Evolutionary conservation across 2,329 filamentous ascomycete species (phyloP).

Genomic region (Cercospora sp.): DNA sequence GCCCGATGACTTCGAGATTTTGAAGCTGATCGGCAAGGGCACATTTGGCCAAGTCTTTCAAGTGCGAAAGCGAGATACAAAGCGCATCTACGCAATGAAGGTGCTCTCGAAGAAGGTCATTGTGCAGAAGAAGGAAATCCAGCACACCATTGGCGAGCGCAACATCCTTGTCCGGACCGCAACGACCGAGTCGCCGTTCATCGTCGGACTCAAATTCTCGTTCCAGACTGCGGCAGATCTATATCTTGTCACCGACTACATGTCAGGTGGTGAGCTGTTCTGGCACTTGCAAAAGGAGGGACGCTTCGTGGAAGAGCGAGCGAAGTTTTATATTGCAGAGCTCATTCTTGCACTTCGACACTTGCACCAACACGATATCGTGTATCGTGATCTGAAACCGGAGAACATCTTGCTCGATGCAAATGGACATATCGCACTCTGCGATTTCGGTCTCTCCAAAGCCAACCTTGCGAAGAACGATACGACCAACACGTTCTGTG

Average conservation of each 20-base stretch:
- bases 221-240: slow-evolving; percentile 97
- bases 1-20: slow-evolving; percentile 90
- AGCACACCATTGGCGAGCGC: slow-evolving; percentile 92
- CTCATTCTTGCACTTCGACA: slow-evolving; percentile 93
- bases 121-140: slow-evolving; percentile 98
- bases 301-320: slow-evolving; percentile 87
- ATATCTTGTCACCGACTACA: slow-evolving; percentile 98
- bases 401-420: slow-evolving; percentile 97
- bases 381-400: slow-evolving; percentile 95
- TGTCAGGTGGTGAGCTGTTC: slow-evolving; percentile 97
- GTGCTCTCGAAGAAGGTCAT: slow-evolving; percentile 99
- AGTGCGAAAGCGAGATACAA: slow-evolving; percentile 94
- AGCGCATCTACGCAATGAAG: slow-evolving; percentile 98
- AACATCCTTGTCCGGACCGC: slow-evolving; percentile 97
- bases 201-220: slow-evolving; percentile 96
- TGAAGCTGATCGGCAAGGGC: slow-evolving; percentile 95
- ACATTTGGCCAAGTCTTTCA: slow-evolving; percentile 99
- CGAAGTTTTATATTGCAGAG: slow-evolving; percentile 98
- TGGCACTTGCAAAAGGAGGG: slow-evolving; percentile 98
- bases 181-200: slow-evolving; percentile 93
- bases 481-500: slow-evolving; percentile 98
- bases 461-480: slow-evolving; percentile 96
- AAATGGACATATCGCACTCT: slow-evolving; percentile 95
- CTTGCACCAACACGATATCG: slow-evolving; percentile 93
- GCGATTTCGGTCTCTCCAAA: slow-evolving; percentile 96